Evolutionary conservation across 768 basidiomycete species (phyloP), one percentile per base, ranked within the genome.

Genomic region (Daedaleopsis sinensis): DNA sequence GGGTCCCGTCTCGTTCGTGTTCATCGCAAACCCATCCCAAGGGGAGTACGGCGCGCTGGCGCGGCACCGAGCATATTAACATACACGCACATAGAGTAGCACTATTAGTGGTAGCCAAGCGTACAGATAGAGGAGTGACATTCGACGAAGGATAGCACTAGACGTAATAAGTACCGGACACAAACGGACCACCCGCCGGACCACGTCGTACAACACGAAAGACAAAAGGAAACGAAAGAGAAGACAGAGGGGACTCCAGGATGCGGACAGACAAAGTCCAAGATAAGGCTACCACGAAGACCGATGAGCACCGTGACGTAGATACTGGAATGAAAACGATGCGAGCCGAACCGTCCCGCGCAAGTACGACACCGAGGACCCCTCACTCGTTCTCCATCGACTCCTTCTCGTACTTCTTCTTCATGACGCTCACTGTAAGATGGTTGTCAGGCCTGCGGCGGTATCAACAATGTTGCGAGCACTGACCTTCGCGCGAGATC

Each of bases 401-500:
- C 69, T 92, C 90, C 68, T 85, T 85, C 73, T 93, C 90, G 62
- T 84, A 80, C 65, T 81, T 85, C 80, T 93, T 93, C 79, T 93
- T 93, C 84, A 93, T 90, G 8, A 88, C 84, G 70, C 90, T 91
- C 83, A 93, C 90, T 91, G 67, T 11, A 23, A 11, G 16, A 13
- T 42, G 23, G 47, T 18, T 2, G 24, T 47, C 27, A n/a, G 8
- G 3, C 10, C 24, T 15, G 35, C 21, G 39, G 16, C 15, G 18
- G 18, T 2, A 27, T n/a, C 13, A 24, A 19, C 21, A 44, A 21
- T 5, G n/a, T 19, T 12, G 23, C 39, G 42, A 10, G n/a, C 4
- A 73, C 87, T 38, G 53, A 93, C 91, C 90, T 80, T 94, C 93
- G 68, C 93, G 82, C 37, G 91, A 93, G 61, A 94, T 91, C 72